A percentile compares a stretch with the other conserved stretches of the same genome.
Conservation (phyloP, 2,329 filamentous ascomycete species). For the Xylariaceae sp. region DNA sequence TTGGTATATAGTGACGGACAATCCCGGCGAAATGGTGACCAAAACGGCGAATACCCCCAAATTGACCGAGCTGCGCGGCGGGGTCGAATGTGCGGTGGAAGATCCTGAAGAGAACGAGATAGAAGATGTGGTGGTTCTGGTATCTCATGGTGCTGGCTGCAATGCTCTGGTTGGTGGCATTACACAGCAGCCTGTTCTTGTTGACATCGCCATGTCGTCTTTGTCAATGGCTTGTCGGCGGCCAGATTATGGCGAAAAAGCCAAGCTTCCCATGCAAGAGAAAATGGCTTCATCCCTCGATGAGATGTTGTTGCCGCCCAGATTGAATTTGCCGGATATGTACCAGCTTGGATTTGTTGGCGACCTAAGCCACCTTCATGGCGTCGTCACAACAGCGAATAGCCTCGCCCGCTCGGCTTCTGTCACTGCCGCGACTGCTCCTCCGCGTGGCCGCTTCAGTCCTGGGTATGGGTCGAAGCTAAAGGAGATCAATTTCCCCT, state of each 20-base stretch:
- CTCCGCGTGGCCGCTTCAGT: slow-evolving; percentile 33
- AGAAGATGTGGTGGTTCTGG: slow-evolving; percentile 77
- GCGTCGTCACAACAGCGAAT: slow-evolving; percentile 30
- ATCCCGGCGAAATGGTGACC: slow-evolving; percentile 48
- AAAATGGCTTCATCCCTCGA: slow-evolving; percentile 23
- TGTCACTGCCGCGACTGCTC: no score
- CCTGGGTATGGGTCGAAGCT: slow-evolving; percentile 31
- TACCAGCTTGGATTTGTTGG: slow-evolving; percentile 75
- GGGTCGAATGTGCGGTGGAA: slow-evolving; percentile 28
- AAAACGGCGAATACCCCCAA: slow-evolving; percentile 30
- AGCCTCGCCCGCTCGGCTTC: no score
- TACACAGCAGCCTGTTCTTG: slow-evolving; percentile 83
- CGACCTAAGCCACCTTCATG: slow-evolving; percentile 67
- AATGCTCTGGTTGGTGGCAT: slow-evolving; percentile 92
- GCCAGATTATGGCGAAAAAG: slow-evolving; percentile 35
- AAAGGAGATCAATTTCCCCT: slow-evolving; percentile 22
- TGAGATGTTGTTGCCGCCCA: slow-evolving; percentile 16
- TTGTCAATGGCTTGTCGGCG: slow-evolving; percentile 80
- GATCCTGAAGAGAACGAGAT: slow-evolving; percentile 54
- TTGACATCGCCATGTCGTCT: slow-evolving; percentile 86
- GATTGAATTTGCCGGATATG: slow-evolving; percentile 49
- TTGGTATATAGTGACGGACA: slow-evolving; percentile 67
- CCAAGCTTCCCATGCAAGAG: slow-evolving; percentile 21
- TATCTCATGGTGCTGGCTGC: slow-evolving; percentile 93
- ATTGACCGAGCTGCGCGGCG: slow-evolving; percentile 25